Conservation (phyloP, 257 asterid species). For the Voacanga thouarsii region DNA sequence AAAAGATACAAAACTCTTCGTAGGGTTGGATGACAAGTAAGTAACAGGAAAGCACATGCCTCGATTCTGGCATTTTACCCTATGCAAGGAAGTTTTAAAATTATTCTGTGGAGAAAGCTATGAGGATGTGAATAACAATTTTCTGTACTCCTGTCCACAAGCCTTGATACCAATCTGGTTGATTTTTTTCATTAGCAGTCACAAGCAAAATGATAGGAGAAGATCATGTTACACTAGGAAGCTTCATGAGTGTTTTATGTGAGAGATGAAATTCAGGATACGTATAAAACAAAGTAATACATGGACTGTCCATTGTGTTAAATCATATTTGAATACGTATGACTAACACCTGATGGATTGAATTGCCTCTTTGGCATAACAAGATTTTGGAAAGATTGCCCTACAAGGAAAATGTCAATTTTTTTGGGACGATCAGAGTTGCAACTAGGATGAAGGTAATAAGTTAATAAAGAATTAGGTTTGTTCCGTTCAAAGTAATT, state of each 20-base stretch:
- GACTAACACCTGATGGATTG: neutral
- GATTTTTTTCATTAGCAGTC: neutral
- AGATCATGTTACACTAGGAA: neutral
- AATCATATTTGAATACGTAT: neutral
- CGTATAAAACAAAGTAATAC: neutral
- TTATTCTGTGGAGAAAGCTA: neutral
- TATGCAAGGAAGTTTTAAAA: neutral
- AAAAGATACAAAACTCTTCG: constrained; percentile 64
- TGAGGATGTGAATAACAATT: neutral
- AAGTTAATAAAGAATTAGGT: neutral
- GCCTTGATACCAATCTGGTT: neutral
- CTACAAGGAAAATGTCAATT: neutral
- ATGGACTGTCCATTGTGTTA: neutral
- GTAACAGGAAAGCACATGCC: neutral
- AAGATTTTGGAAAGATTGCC: too few species aligned
- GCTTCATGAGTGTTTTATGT: neutral
- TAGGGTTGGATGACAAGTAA: constrained; percentile 45
- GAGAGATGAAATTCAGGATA: neutral
- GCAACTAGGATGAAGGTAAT: neutral
- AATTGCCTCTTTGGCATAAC: neutral
- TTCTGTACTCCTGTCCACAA: neutral
- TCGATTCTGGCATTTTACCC: neutral
- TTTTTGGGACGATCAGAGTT: neutral
- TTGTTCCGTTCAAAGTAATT: neutral
- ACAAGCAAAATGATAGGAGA: neutral